A percentile compares a stretch with the other conserved stretches of the same genome.
Conservation (phyloP, 495 filamentous ascomycete species). For the Aspergillus hancockii region DNA sequence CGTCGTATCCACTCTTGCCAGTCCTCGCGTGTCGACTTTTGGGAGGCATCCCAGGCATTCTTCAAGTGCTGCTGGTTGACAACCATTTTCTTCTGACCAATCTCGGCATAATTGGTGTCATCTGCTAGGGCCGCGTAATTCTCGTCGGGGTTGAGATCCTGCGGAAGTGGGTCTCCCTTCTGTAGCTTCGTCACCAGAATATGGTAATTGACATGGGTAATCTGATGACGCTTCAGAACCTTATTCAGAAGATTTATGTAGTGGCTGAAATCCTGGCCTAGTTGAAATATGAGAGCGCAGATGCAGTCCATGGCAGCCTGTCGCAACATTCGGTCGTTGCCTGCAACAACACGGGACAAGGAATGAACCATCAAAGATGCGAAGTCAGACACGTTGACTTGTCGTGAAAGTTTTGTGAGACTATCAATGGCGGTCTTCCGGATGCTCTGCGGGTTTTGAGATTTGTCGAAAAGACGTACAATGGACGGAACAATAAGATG, state of each 20-base stretch:
- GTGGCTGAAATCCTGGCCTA: constrained; percentile 91
- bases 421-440: constrained; percentile 92
- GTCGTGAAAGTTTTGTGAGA: constrained; percentile 86
- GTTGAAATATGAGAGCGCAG: constrained; percentile 91
- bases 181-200: constrained; percentile 87
- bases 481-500: constrained; percentile 97
- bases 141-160: constrained; percentile 88
- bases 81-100: constrained; percentile 87
- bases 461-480: constrained; percentile 85
- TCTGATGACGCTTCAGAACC: constrained; percentile 60
- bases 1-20: constrained; percentile 99
- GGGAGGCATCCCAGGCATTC: constrained; percentile 93
- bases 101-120: constrained; percentile 77
- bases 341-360: constrained; percentile 73
- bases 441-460: constrained; percentile 71
- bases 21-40: constrained; percentile 94
- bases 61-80: constrained; percentile 97
- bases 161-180: constrained; percentile 89
- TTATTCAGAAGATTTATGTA: constrained; percentile 92
- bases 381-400: constrained; percentile 97
- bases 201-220: constrained; percentile 85
- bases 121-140: constrained; percentile 76
- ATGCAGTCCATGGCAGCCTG: constrained; percentile 92
- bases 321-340: constrained; percentile 68
- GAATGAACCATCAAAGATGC: constrained; percentile 94